Conservation (phyloP, 2,329 filamentous ascomycete genomes). For the Magnaporthales sp. region DNA sequence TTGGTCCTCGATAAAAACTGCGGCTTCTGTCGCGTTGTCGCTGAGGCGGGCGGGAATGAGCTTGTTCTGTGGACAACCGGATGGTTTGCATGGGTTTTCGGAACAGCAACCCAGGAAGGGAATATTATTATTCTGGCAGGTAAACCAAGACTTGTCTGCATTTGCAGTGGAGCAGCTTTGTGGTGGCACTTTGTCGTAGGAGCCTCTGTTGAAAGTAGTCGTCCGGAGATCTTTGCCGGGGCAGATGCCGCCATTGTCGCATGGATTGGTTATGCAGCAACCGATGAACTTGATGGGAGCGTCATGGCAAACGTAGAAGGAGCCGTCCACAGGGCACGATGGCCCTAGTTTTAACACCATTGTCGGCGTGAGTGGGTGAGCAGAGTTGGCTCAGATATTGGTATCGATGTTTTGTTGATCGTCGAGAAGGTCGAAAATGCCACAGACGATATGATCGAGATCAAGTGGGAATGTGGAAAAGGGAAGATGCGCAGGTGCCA, state of each 20-base stretch:
- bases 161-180: constrained; percentile 22
- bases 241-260: constrained; percentile 21
- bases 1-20: background rate
- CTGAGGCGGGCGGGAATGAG: constrained; percentile 1
- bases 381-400: background rate
- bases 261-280: constrained; percentile 24
- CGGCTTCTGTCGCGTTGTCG: constrained; percentile 3
- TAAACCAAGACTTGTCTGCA: constrained; percentile 21
- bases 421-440: background rate
- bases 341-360: background rate
- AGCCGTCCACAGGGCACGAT: constrained; percentile 20
- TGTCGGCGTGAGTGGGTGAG: background rate
- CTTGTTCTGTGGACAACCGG: background rate
- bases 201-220: constrained; percentile 18
- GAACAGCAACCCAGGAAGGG: constrained; percentile 31
- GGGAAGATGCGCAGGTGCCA: background rate
- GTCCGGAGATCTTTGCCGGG: constrained; percentile 18
- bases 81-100: constrained; percentile 20
- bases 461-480: background rate
- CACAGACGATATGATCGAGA: background rate
- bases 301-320: constrained; percentile 27
- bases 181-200: constrained; percentile 17
- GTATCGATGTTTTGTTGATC: background rate
- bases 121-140: constrained; percentile 18
- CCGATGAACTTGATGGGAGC: constrained; percentile 27